Evolutionary conservation across 805 yeast genomes (phyloP), one percentile per base, ranked within the genome.

Genomic region (Hermanozyma aechmeae): DNA sequence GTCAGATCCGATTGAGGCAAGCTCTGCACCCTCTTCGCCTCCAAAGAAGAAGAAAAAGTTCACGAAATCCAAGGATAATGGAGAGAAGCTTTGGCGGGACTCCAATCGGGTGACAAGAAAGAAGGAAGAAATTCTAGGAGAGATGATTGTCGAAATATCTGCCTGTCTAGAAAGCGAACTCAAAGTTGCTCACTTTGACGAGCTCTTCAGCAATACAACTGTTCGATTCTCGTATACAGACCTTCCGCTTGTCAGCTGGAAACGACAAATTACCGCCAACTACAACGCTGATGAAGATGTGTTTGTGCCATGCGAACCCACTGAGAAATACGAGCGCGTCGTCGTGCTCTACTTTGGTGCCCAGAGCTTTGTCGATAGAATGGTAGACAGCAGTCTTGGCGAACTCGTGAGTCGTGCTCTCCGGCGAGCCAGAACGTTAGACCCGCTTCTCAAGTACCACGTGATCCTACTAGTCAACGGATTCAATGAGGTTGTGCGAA

Each of bases 271-370:
- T 4, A 57, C 51, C 13, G 68, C 80, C 0, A 45, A 44, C 1
- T 79, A 76, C 48, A 69, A 73, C 40, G 37, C 53, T 7, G 45
- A 45, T 2, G 56, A 58, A 16, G 81, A 75, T 34, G 42, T 67
- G 0, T 79, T 75, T 38, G 60, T 71, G 7, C 87, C 87, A 0
- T 56, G 69, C 27, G 54, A 50, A 0, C 50, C 61, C 2, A 53
- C 46, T 17, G 43, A 61, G 3, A 34, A 59, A 1, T 54, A 58
- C 5, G 86, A 79, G 42, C 52, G 51, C 8, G 55, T 57, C 2
- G 34, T 58, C 3, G 58, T 70, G 1, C 34, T 78, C 2, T 58
- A 65, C 26, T 73, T 64, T 37, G 57, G 61, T 4, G 72, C 78
- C 0, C 50, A 53, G 6, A 65, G 62, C 1, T 61, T 78, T 24